Percentiles rank a stretch among this genome's conserved stretches.
Evolutionary conservation across 441 rosid species (phyloP).

Genomic region (Oxalis stricta): DNA sequence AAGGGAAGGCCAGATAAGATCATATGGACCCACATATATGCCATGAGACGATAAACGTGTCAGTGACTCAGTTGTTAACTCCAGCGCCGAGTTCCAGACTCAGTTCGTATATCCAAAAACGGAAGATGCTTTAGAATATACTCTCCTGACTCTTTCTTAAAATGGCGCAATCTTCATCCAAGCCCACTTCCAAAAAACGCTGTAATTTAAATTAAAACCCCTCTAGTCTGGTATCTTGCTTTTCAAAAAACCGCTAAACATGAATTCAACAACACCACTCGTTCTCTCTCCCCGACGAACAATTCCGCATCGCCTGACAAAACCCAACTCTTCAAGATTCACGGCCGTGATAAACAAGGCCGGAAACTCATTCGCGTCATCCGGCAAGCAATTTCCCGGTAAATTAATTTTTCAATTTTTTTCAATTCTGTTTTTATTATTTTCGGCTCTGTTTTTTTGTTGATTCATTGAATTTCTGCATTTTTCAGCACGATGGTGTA

Average conservation of each 20-base stretch:
- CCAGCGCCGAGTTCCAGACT: constrained; percentile 11
- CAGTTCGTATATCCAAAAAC: constrained; percentile 6
- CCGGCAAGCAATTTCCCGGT: constrained; percentile 50
- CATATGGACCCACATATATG: background rate
- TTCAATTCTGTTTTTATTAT: background rate
- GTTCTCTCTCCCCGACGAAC: constrained; percentile 16
- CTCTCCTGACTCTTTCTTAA: background rate
- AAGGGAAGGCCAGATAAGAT: background rate
- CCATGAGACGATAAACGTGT: constrained; percentile 5
- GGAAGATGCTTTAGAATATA: constrained; percentile 17
- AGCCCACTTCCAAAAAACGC: too few relatives aligned
- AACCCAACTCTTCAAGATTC: constrained; percentile 38
- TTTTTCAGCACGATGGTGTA: constrained; percentile 34
- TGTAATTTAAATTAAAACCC: too few relatives aligned
- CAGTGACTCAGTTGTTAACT: background rate
- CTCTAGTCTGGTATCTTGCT: background rate
- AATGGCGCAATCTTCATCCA: too few relatives aligned
- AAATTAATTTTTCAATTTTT: background rate
- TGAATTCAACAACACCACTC: background rate
- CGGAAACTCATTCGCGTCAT: constrained; percentile 34
- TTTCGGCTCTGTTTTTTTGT: background rate
- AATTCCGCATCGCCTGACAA: constrained; percentile 30
- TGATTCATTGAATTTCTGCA: too few relatives aligned
- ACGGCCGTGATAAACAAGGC: constrained; percentile 44
- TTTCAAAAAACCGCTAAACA: background rate